Conservation (phyloP, 1,284 basidiomycete genomes). For the Cystobasidium slooffiae region DNA sequence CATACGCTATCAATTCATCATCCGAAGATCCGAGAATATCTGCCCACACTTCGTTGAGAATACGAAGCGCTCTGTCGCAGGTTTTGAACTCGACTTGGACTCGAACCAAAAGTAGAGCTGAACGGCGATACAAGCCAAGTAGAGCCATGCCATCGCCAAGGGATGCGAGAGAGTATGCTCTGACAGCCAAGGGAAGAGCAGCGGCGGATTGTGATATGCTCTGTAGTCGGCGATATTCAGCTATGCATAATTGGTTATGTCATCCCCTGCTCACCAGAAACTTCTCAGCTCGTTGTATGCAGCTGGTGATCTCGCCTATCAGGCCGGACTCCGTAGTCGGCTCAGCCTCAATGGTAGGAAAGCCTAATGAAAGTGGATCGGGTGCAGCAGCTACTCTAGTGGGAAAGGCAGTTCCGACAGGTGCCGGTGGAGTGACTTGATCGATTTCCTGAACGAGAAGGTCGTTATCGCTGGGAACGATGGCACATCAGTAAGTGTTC, state of each 20-base stretch:
- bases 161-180: slow-evolving; percentile 11
- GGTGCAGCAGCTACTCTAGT: not conserved
- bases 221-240: not conserved
- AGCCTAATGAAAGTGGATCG: not conserved
- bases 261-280: slow-evolving; percentile 15
- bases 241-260: not conserved
- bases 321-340: slow-evolving; percentile 19
- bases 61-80: slow-evolving; percentile 30
- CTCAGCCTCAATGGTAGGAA: not conserved
- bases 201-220: slow-evolving; percentile 6
- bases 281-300: slow-evolving; percentile 13
- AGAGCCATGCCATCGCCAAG: slow-evolving; percentile 25
- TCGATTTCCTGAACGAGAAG: slow-evolving; percentile 5
- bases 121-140: not conserved
- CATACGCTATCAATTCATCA: slow-evolving; percentile 17
- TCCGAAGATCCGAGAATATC: slow-evolving; percentile 25
- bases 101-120: slow-evolving; percentile 15
- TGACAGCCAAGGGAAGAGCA: slow-evolving; percentile 32
- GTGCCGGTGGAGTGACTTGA: slow-evolving; percentile 3
- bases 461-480: not conserved
- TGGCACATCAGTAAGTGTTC: no score
- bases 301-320: slow-evolving; percentile 22
- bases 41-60: slow-evolving; percentile 25
- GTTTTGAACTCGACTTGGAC: slow-evolving; percentile 24
- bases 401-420: slow-evolving; percentile 18